Evolutionary conservation across 352 stramenopile genomes (phyloP).

Genomic region (Pythium coloratum): DNA sequence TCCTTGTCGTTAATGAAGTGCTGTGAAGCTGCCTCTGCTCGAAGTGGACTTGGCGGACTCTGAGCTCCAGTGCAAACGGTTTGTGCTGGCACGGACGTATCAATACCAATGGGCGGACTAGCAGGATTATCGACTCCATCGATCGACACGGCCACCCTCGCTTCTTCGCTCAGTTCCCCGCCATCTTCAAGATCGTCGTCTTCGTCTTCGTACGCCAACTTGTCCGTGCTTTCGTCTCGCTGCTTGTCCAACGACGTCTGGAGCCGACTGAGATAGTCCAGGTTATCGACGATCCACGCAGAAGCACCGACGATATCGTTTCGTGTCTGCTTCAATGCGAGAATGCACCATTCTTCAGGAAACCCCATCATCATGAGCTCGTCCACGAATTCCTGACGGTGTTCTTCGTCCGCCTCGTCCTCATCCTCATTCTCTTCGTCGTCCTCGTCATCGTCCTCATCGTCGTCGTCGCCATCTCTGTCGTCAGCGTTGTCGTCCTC

Average conservation of each 20-base stretch:
- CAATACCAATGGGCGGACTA: background rate
- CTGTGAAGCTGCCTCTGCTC: constrained; percentile 1
- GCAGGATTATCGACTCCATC: background rate
- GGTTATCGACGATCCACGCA: constrained; percentile 93
- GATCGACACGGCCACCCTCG: background rate
- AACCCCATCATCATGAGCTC: constrained; percentile 94
- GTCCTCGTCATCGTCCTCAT: constrained; percentile 44
- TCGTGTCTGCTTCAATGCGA: constrained; percentile 89
- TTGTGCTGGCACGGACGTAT: background rate
- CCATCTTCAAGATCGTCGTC: constrained; percentile 48
- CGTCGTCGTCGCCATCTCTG: constrained; percentile 26
- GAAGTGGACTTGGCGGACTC: constrained; percentile 3
- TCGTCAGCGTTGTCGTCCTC: constrained; percentile 14
- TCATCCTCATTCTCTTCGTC: constrained; percentile 53
- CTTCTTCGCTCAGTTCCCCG: background rate
- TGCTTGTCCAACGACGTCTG: constrained; percentile 78
- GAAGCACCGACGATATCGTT: constrained; percentile 91
- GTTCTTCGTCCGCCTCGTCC: constrained; percentile 48
- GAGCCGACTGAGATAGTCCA: constrained; percentile 89
- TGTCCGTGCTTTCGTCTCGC: constrained; percentile 38
- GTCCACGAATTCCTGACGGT: constrained; percentile 79
- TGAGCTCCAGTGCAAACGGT: background rate
- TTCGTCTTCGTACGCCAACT: constrained; percentile 55
- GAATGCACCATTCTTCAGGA: constrained; percentile 89
- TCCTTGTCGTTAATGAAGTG: constrained; percentile 71